Evolutionary conservation across 345 rosid genomes (phyloP).

Genomic region (Trapa incisa): DNA sequence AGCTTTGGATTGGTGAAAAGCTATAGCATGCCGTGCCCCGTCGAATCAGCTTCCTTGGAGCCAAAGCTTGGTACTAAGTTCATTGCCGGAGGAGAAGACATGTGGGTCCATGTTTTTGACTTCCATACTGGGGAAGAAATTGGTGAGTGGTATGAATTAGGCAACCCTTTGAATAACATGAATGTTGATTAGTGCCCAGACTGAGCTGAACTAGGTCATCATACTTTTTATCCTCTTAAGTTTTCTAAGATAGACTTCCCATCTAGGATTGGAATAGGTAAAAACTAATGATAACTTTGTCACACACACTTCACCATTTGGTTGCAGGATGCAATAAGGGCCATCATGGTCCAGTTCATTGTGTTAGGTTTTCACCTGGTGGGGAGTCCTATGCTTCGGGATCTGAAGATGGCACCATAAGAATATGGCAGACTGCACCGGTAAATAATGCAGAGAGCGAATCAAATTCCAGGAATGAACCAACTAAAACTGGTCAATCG

Average conservation of each 20-base stretch:
- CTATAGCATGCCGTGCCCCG: slow-evolving; percentile 74
- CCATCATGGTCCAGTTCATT: slow-evolving; percentile 96
- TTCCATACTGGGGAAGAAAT: slow-evolving; percentile 79
- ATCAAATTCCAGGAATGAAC: slow-evolving; percentile 14
- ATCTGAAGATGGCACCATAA: slow-evolving; percentile 89
- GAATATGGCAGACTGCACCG: slow-evolving; percentile 51
- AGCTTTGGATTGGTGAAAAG: slow-evolving; percentile 89
- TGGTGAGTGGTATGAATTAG: slow-evolving; percentile 19
- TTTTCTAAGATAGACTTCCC: not conserved
- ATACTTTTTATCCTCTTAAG: not conserved
- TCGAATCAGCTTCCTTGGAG: slow-evolving; percentile 69
- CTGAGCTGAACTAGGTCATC: not conserved
- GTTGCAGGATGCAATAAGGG: slow-evolving; percentile 90
- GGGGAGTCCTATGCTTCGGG: slow-evolving; percentile 95
- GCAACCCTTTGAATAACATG: not conserved
- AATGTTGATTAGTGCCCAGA: not conserved
- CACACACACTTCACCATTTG: slow-evolving; percentile 1
- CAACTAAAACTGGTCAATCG: slow-evolving; percentile 14
- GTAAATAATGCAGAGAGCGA: slow-evolving; percentile 18
- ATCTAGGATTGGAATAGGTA: not conserved
- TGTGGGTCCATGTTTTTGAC: slow-evolving; percentile 73
- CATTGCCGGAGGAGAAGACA: slow-evolving; percentile 84
- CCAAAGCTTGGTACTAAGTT: slow-evolving; percentile 72
- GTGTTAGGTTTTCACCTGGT: slow-evolving; percentile 83
- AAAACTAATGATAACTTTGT: not conserved